Base-by-base conservation (phyloP, 768 basidiomycete species). In the Kwoniella bestiolae region DNA sequence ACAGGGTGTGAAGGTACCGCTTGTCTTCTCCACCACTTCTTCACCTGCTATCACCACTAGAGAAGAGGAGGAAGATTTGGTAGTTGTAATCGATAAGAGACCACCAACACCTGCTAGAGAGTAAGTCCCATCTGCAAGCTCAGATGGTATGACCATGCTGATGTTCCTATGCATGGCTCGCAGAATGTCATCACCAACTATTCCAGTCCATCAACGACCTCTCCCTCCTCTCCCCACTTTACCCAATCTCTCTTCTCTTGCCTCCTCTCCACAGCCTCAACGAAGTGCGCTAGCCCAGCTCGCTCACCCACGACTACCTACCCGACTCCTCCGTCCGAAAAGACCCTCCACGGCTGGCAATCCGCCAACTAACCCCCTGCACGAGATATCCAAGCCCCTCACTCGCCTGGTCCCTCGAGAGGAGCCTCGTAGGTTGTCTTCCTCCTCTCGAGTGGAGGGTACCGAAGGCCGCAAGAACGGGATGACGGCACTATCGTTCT, bases 111-210 rank as follows among this genome's bases (percentile, higher is more conserved):
- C 60, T n/a, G 25, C 21, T 26, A 53, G 35, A 61, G 12, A 51
- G 60, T 61, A 31, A 53, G 60, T 61, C 8, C 1, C 8, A 1
- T 11, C 2, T 25, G n/a, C 26, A 14, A 50, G n/a, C 26, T 60
- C 31, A 7, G 46, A 18, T 34, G 12, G 7, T 58, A 9, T 28
- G 23, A 11, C 2, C 2, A 49, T 49, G 44, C 23, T 41, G 32
- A 21, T 57, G 18, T n/a, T 18, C 9, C 32, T 29, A 23, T 49
- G 23, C 58, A 14, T 9, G 14, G 1, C 44, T 26, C n/a, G n/a
- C n/a, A 61, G 60, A n/a, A 23, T 61, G 50, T 51, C 60, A 3
- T 61, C 60, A 41, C 50, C 60, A n/a, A 47, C 47, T 25, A 49
- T 49, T 26, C 60, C 60, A 5, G 18, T 61, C 18, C 49, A 61